These are phyloP conservation scores for Lonicera japonica DNA, from an alignment of 129 eudicot genomes.

Conservation along the genomic window DNA sequence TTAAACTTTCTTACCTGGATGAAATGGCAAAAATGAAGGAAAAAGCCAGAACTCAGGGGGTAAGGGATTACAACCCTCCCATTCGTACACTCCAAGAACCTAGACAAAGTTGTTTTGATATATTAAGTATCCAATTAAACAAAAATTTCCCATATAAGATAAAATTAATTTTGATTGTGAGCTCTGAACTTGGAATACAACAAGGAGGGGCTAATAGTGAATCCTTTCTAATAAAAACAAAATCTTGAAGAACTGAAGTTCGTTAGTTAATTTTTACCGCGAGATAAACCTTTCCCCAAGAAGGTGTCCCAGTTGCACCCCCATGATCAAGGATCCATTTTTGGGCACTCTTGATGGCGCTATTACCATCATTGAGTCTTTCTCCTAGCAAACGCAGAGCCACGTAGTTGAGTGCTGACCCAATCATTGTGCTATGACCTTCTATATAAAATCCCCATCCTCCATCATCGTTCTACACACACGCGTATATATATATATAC, in stretches of 20 bases:
- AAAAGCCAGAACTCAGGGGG: slow-evolving; percentile 85
- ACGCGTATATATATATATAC: too few species aligned
- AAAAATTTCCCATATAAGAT: too few species aligned
- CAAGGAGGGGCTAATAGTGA: too few species aligned
- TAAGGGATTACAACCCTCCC: slow-evolving; percentile 75
- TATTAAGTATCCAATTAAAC: too few species aligned
- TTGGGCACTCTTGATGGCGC: slow-evolving; percentile 36
- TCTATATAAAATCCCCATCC: slow-evolving; percentile 79
- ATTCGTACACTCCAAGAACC: slow-evolving; percentile 74
- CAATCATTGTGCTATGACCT: slow-evolving; percentile 67
- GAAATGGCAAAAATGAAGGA: slow-evolving; percentile 53
- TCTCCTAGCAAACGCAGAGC: slow-evolving; percentile 50
- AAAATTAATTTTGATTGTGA: too few species aligned
- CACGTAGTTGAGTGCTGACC: slow-evolving; percentile 45
- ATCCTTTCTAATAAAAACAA: too few species aligned
- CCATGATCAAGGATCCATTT: slow-evolving; percentile 77
- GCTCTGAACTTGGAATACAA: too few species aligned
- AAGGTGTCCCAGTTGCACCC: slow-evolving; percentile 56
- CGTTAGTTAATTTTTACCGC: slow-evolving; percentile 29
- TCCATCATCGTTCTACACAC: slow-evolving; percentile 55
- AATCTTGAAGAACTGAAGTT: too few species aligned
- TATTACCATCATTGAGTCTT: slow-evolving; percentile 39
- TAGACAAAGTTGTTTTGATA: slow-evolving; percentile 4
- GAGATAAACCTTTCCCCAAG: slow-evolving; percentile 70
- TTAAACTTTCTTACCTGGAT: slow-evolving; percentile 44